Evolutionary conservation across 2,329 filamentous ascomycete genomes (phyloP).

Genomic region (Hymenotorrendiella dingleyae): DNA sequence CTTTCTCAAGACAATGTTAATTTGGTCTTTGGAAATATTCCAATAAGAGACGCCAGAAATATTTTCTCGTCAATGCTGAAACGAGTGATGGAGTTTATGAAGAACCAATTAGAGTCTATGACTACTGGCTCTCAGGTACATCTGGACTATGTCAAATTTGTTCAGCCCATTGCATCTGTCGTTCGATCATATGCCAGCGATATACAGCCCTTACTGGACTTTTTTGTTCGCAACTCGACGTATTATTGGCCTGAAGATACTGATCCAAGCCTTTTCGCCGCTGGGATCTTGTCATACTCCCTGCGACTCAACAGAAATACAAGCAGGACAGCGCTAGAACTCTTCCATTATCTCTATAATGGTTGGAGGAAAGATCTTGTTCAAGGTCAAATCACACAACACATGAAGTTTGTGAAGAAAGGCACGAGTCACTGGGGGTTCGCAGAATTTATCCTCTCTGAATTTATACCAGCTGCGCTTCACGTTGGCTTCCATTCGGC

Average conservation of each 20-base stretch:
- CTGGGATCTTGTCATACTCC: conserved; percentile 25
- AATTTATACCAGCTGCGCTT: conserved; percentile 24
- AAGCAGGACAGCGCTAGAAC: conserved; percentile 15
- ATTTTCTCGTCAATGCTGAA: conserved; percentile 20
- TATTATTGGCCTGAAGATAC: conserved; percentile 26
- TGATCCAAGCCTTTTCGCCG: conserved; percentile 26
- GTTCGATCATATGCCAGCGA: conserved; percentile 23
- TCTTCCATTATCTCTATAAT: conserved; percentile 28
- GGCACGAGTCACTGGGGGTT: conserved; percentile 21
- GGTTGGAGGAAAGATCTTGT: conserved; percentile 23
- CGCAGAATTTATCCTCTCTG: conserved; percentile 21
- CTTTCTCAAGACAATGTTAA: conserved; percentile 10
- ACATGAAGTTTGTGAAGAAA: conserved; percentile 16
- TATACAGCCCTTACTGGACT: conserved; percentile 22
- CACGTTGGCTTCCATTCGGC: conserved; percentile 19
- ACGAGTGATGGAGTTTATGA: conserved; percentile 23
- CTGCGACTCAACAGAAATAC: conserved; percentile 18
- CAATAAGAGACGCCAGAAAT: conserved; percentile 8
- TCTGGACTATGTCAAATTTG: conserved; percentile 19
- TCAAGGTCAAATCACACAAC: conserved; percentile 8
- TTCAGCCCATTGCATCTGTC: conserved; percentile 18
- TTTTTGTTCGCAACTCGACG: conserved; percentile 22
- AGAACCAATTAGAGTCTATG: conserved; percentile 20
- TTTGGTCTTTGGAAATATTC: conserved; percentile 7
- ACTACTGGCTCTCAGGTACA: conserved; percentile 13